These are phyloP conservation scores for Hymenotorrendiella dingleyae DNA, from an alignment of 2,329 filamentous ascomycete species.

Conservation along the genomic window DNA sequence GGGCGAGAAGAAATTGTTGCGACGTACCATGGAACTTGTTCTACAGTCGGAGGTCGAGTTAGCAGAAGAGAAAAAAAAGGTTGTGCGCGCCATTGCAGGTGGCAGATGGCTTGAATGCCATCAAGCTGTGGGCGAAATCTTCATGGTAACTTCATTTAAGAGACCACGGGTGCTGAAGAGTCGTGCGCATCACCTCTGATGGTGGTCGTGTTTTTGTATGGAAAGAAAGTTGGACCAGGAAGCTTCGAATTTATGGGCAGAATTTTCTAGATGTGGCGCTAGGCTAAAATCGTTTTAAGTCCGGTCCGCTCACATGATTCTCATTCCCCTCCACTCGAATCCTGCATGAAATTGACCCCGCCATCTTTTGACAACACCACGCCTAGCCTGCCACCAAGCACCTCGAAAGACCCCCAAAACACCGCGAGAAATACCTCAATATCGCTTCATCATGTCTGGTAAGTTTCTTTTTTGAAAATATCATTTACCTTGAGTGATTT, in stretches of 20 bases:
- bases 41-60: background rate
- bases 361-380: slow-evolving; percentile 5
- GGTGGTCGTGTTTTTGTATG: background rate
- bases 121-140: background rate
- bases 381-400: slow-evolving; percentile 1
- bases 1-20: slow-evolving; percentile 7
- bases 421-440: background rate
- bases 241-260: no score
- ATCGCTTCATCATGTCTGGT: slow-evolving; percentile 28
- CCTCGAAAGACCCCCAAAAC: background rate
- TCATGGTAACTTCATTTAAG: background rate
- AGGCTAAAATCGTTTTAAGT: background rate
- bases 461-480: slow-evolving; percentile 12
- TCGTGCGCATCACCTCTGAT: background rate
- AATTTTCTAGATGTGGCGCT: background rate
- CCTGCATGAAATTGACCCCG: slow-evolving; percentile 8
- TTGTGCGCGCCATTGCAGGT: background rate
- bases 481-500: no score
- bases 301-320: background rate
- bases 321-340: slow-evolving; percentile 1
- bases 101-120: background rate
- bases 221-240: background rate
- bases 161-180: background rate
- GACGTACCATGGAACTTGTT: slow-evolving; percentile 3
- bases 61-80: background rate